Base-by-base conservation (phyloP, 2,329 filamentous ascomycete species). In the Orbilia blumenaviensis region DNA sequence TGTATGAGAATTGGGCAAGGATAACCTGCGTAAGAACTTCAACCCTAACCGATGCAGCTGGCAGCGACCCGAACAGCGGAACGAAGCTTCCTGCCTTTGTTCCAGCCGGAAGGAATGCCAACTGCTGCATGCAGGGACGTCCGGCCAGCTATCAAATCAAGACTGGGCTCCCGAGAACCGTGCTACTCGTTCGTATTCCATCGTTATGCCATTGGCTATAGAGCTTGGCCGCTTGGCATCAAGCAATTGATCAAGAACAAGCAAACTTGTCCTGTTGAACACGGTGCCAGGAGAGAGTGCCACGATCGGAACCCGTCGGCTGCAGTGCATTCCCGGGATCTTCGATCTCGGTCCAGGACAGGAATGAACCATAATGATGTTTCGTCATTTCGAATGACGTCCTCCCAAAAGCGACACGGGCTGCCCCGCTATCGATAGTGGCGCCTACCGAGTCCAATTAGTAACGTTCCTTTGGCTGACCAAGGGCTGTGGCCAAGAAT, bases 1-100 rank as follows among this genome's bases (percentile, higher is more conserved):
- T 67, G 72, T 76, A 32, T 32, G 52, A 71, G 63, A 27, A 66
- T 52, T 9, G n/a, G 54, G 63, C 63, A 75, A 56, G 69, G 69
- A 36, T 54, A 46, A 18, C 63, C 52, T 14, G 27, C 12, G 46
- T 34, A 63, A 64, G 38, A 60, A 7, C 10, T 27, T 23, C 23
- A 46, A 29, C 27, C 46, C 23, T 58, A 73, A 50, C 61, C 61
- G 61, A 73, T n/a, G 32, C 29, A 21, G 8, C n/a, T 36, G 46
- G 27, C 34, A 23, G 27, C 32, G 34, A 21, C 36, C 46, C 58
- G 46, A 63, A 58, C 21, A n/a, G 21, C 36, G 16, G 42, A 56
- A 34, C 25, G 32, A 41, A 61, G 23, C 66, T 25, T 38, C n/a
- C 25, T n/a, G n/a, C n/a, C n/a, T 44, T 16, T 36, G 27, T 50